These are phyloP conservation scores for Microstegium vimineum DNA, from an alignment of 176 grass and related monocot genomes.

Conservation along the genomic window DNA sequence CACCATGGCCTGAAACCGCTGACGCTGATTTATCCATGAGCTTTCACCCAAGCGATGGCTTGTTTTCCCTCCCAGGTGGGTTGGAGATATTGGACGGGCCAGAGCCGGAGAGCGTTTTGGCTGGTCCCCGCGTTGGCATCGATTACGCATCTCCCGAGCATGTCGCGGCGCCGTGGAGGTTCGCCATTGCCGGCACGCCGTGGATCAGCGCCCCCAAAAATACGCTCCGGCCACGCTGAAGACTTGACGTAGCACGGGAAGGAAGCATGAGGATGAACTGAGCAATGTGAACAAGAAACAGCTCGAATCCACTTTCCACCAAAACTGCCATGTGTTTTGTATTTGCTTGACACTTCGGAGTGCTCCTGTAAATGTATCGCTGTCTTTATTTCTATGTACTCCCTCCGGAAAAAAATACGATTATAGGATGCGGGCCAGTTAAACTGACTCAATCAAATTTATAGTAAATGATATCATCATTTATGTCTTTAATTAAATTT, in stretches of 20 bases:
- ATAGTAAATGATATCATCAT: too few relatives aligned
- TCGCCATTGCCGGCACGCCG: conserved; percentile 61
- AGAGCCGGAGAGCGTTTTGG: conserved; percentile 59
- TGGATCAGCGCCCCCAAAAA: conserved; percentile 90
- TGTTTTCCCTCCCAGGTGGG: conserved; percentile 46
- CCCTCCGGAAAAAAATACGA: too few relatives aligned
- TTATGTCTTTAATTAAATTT: too few relatives aligned
- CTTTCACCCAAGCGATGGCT: neutral
- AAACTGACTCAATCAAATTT: too few relatives aligned
- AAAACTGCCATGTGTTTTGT: neutral
- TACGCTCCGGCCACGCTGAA: conserved; percentile 45
- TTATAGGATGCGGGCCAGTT: too few relatives aligned
- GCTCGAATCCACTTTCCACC: neutral
- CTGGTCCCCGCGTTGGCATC: conserved; percentile 78
- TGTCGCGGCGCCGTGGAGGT: conserved; percentile 65
- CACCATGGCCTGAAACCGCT: neutral
- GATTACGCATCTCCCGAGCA: conserved; percentile 76
- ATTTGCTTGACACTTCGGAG: neutral
- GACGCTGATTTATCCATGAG: neutral
- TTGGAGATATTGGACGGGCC: conserved; percentile 76
- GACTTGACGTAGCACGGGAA: too few relatives aligned
- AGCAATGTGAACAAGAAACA: neutral
- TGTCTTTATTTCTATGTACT: neutral
- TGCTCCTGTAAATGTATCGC: neutral
- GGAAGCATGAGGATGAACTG: neutral